phyloP scores from a whole-genome alignment of 352 stramenopile genomes.

The Pythium aristosporum region DNA sequence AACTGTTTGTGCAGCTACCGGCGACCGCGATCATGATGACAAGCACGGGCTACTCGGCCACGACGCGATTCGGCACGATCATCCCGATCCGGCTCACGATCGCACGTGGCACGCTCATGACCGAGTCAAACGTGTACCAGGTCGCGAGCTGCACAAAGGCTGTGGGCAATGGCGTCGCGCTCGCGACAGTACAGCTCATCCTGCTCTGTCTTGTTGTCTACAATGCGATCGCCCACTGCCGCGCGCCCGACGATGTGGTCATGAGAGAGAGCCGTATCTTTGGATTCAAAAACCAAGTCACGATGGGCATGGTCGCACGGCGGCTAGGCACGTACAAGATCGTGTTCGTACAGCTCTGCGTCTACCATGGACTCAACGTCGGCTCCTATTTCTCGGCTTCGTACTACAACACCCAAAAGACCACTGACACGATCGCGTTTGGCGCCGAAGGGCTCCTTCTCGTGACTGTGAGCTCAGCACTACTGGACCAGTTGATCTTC shows the following conservation, averaged over 20 bases:
- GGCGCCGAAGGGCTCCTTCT: slow-evolving; percentile 22
- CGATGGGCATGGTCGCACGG: slow-evolving; percentile 25
- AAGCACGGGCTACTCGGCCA: slow-evolving; percentile 20
- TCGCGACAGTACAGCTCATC: slow-evolving; percentile 18
- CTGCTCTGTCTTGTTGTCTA: slow-evolving; percentile 26
- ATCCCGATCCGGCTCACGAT: slow-evolving; percentile 20
- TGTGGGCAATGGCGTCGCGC: slow-evolving; percentile 24
- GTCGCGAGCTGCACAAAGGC: slow-evolving; percentile 19
- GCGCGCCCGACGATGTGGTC: slow-evolving; percentile 12
- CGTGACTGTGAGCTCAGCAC: slow-evolving; percentile 22
- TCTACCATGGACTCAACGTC: slow-evolving; percentile 27
- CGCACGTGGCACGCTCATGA: slow-evolving; percentile 6
- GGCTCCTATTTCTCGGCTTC: slow-evolving; percentile 21
- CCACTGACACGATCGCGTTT: slow-evolving; percentile 30
- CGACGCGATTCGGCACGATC: slow-evolving; percentile 22
- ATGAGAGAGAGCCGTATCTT: slow-evolving; percentile 13
- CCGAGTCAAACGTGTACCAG: slow-evolving; percentile 16
- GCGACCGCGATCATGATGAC: slow-evolving; percentile 21
- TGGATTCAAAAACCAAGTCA: slow-evolving; percentile 23
- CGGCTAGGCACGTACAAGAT: slow-evolving; percentile 27
- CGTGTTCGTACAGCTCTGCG: slow-evolving; percentile 25
- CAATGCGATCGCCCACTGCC: slow-evolving; percentile 24
- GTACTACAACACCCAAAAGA: slow-evolving; percentile 25
- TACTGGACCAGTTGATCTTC: slow-evolving; percentile 25
- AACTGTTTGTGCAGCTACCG: slow-evolving; percentile 22